Evolutionary conservation across 495 filamentous ascomycete genomes (phyloP).

Genomic region (Penicillium riverlandense): DNA sequence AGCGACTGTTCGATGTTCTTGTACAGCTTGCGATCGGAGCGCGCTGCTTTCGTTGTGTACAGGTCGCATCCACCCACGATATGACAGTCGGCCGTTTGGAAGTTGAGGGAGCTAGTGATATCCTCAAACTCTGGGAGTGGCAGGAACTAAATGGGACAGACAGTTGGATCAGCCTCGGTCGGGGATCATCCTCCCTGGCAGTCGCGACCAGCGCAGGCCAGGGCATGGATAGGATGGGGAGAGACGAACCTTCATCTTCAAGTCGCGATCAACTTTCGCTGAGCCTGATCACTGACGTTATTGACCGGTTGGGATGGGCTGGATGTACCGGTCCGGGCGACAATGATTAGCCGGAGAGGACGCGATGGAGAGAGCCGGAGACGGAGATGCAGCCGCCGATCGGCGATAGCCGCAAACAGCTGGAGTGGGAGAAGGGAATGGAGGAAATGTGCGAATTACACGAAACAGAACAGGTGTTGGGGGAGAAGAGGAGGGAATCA

Average conservation of each 20-base stretch:
- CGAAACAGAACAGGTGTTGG: not conserved
- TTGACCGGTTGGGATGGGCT: not conserved
- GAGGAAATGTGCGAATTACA: conserved; percentile 3
- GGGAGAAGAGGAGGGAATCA: too few species aligned
- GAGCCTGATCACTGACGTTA: conserved; percentile 2
- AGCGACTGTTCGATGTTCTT: conserved; percentile 86
- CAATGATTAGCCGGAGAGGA: not conserved
- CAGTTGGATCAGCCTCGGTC: too few species aligned
- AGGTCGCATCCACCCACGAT: conserved; percentile 89
- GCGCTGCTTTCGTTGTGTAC: conserved; percentile 93
- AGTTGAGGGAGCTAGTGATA: conserved; percentile 84
- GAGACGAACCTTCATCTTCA: conserved; percentile 22
- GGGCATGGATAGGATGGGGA: not conserved
- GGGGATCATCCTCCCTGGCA: not conserved
- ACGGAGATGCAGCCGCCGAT: conserved; percentile 15
- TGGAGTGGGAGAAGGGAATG: not conserved
- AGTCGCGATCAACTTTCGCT: not conserved
- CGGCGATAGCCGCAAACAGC: conserved; percentile 18
- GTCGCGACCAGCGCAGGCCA: not conserved
- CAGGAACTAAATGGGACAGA: conserved; percentile 59
- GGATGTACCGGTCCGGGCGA: not conserved
- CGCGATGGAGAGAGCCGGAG: conserved; percentile 13
- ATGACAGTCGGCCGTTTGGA: conserved; percentile 84
- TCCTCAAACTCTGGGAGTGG: conserved; percentile 83
- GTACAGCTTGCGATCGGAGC: conserved; percentile 93